These are phyloP conservation scores for Epithele typhae DNA, from an alignment of 768 basidiomycete genomes.

Conservation along the genomic window DNA sequence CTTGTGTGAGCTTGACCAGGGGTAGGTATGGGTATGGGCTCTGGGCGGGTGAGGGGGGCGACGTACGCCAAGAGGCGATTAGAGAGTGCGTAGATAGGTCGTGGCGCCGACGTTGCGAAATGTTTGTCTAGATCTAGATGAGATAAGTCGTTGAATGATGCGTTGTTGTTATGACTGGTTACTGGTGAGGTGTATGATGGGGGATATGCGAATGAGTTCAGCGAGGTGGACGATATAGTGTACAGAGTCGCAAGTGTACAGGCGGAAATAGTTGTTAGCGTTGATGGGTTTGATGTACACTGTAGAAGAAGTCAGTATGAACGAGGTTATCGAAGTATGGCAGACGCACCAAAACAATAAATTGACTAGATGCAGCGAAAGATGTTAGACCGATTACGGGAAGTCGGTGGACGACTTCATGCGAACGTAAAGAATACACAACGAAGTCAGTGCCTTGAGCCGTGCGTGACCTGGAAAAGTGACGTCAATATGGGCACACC, in stretches of 20 bases:
- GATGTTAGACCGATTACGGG: conserved; percentile 36
- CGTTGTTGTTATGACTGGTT: conserved; percentile 26
- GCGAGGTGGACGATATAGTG: conserved; percentile 42
- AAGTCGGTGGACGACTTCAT: conserved; percentile 47
- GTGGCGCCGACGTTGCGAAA: conserved; percentile 13
- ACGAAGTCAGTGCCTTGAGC: conserved; percentile 27
- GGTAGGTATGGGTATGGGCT: conserved; percentile 13
- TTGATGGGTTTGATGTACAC: conserved; percentile 54
- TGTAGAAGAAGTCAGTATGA: conserved; percentile 19
- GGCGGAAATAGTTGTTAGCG: conserved; percentile 54
- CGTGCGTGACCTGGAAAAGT: conserved; percentile 13
- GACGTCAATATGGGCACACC: background rate
- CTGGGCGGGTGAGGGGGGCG: conserved; percentile 27
- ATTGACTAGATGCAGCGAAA: conserved; percentile 43
- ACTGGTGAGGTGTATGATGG: conserved; percentile 5
- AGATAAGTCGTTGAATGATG: conserved; percentile 35
- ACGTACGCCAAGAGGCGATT: conserved; percentile 62
- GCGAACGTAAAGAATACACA: conserved; percentile 44
- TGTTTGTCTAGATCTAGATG: conserved; percentile 27
- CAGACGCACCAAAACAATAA: conserved; percentile 50
- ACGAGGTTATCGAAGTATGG: background rate
- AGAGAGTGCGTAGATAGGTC: conserved; percentile 58
- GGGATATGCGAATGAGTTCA: conserved; percentile 41
- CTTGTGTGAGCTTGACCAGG: conserved; percentile 12
- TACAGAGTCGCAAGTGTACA: conserved; percentile 47